Conservation (phyloP, 306 rosid genomes). For the Myrica gale region DNA sequence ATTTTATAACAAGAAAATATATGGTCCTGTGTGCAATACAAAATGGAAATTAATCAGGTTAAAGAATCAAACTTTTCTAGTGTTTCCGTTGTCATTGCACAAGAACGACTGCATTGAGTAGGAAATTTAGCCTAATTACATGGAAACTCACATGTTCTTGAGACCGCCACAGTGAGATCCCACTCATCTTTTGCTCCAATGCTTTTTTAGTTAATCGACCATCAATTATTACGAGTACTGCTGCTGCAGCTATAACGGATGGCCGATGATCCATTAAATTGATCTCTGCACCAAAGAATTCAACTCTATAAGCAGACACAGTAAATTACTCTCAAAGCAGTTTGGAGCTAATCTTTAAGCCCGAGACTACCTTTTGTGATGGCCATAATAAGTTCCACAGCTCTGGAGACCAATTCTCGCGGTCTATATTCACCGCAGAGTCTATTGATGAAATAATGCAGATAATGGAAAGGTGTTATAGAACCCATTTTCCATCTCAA, state of each 20-base stretch:
- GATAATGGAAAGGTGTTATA: constrained; percentile 75
- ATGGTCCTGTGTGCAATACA: constrained; percentile 55
- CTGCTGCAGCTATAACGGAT: constrained; percentile 73
- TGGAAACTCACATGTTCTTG: constrained; percentile 60
- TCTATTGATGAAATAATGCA: constrained; percentile 57
- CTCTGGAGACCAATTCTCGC: constrained; percentile 47
- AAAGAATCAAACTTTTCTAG: constrained; percentile 13
- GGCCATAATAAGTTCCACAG: constrained; percentile 47
- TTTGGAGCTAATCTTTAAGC: constrained; percentile 3
- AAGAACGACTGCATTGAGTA: background rate
- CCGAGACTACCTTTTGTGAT: constrained; percentile 53
- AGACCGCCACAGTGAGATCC: constrained; percentile 52
- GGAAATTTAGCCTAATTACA: background rate
- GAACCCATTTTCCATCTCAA: constrained; percentile 87
- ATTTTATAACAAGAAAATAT: constrained; percentile 59
- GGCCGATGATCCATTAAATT: constrained; percentile 62
- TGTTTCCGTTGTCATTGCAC: background rate
- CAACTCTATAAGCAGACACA: constrained; percentile 15
- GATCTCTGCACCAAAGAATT: constrained; percentile 43
- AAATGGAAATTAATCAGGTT: constrained; percentile 2
- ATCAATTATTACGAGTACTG: constrained; percentile 64
- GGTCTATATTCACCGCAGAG: constrained; percentile 45
- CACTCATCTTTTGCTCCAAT: constrained; percentile 49
- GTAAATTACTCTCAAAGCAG: background rate
- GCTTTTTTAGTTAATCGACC: constrained; percentile 45